Conservation (phyloP, 768 basidiomycete species). For the Galerina marginata region DNA sequence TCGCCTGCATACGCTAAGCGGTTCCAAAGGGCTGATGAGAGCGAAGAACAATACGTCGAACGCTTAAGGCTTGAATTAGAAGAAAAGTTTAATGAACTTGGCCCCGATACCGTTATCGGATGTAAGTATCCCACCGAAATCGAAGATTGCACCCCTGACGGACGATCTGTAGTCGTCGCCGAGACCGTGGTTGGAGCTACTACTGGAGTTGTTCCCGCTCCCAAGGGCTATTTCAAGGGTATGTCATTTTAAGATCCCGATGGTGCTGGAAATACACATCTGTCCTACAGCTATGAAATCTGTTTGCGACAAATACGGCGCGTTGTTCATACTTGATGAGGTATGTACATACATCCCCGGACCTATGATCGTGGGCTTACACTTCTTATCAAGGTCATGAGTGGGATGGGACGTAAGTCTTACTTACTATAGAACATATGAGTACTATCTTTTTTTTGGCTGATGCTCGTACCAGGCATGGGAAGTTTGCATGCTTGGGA, state of each 20-base stretch:
- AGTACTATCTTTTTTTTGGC: too few species aligned
- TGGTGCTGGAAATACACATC: neutral
- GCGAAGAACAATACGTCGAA: constrained; percentile 80
- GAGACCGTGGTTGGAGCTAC: constrained; percentile 90
- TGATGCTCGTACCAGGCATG: constrained; percentile 61
- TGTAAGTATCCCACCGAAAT: constrained; percentile 51
- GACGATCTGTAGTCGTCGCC: constrained; percentile 63
- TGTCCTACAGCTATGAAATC: constrained; percentile 67
- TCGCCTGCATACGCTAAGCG: constrained; percentile 87
- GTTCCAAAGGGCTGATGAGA: constrained; percentile 73
- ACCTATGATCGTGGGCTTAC: neutral
- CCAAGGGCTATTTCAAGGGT: constrained; percentile 82
- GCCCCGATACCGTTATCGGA: constrained; percentile 81
- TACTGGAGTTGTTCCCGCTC: constrained; percentile 75
- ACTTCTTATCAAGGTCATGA: constrained; percentile 63
- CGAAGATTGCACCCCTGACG: neutral
- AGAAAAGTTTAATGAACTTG: constrained; percentile 82
- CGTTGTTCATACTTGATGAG: constrained; percentile 87
- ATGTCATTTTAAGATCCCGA: neutral
- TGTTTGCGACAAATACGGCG: constrained; percentile 78
- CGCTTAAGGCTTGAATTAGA: constrained; percentile 83
- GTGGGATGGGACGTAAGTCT: constrained; percentile 84
- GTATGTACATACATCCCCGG: constrained; percentile 35
- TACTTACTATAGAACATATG: neutral
- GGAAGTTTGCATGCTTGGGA: constrained; percentile 90